A percentile compares a stretch with the other conserved stretches of the same genome.
These are phyloP conservation scores for Ceratocystis eucalypticola DNA, from an alignment of 2,329 filamentous ascomycete genomes.

Conservation along the genomic window DNA sequence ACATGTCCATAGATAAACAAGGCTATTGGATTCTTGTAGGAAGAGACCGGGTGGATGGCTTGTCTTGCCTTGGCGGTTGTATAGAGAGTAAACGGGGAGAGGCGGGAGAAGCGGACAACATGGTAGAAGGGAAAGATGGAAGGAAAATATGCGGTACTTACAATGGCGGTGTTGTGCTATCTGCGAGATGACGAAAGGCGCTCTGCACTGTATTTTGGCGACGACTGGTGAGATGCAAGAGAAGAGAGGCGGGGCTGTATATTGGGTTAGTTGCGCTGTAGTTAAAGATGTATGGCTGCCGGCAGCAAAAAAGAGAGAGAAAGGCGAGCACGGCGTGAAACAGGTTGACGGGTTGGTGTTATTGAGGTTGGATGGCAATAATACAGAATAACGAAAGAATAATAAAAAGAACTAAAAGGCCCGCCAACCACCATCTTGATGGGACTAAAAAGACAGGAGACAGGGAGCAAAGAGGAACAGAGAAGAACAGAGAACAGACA, in stretches of 20 bases:
- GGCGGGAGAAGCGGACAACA: no score
- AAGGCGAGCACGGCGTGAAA: neutral
- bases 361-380: neutral
- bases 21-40: neutral
- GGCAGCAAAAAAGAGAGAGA: no score
- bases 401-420: neutral
- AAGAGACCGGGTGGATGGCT: neutral
- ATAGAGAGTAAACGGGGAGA: no score
- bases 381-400: neutral
- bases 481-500: conserved; percentile 2
- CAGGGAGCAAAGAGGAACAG: neutral
- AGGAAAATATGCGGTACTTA: no score
- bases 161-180: neutral
- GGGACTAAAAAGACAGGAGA: neutral
- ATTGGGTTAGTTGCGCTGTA: neutral
- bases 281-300: neutral
- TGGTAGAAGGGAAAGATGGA: no score
- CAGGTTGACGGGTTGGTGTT: neutral
- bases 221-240: neutral
- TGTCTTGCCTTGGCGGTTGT: no score
- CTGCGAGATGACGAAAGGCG: neutral
- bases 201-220: neutral
- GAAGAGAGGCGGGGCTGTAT: neutral
- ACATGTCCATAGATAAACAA: neutral
- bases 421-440: neutral